Conservation (phyloP, 2,329 filamentous ascomycete species). For the Orbilia quercus region DNA sequence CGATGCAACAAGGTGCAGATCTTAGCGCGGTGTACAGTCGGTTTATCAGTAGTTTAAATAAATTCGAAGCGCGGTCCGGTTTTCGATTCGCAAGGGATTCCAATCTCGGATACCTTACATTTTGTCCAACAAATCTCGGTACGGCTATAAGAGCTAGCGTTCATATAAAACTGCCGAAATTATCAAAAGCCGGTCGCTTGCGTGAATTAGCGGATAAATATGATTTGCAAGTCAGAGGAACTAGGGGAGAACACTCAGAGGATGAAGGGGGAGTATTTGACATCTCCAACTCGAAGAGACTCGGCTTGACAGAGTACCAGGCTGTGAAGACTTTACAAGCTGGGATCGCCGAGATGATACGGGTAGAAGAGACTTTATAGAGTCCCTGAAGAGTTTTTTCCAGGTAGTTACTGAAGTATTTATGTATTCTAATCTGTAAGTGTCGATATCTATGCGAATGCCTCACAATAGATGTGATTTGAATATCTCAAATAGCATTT, state of each 20-base stretch:
- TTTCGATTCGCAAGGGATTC: not conserved
- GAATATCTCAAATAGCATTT: too few relatives aligned
- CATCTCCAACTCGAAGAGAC: constrained; percentile 4
- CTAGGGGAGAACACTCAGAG: constrained; percentile 2
- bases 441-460: too few relatives aligned
- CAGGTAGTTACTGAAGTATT: too few relatives aligned
- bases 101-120: constrained; percentile 7
- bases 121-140: constrained; percentile 11
- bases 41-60: not conserved
- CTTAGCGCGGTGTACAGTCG: not conserved
- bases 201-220: not conserved
- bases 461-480: too few relatives aligned
- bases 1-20: constrained; percentile 10
- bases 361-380: too few relatives aligned
- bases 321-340: constrained; percentile 7
- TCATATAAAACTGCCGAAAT: constrained; percentile 10
- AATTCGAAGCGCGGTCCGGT: not conserved
- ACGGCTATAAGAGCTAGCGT: constrained; percentile 8
- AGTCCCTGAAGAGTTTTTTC: too few relatives aligned
- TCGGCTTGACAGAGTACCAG: constrained; percentile 8
- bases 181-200: not conserved
- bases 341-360: not conserved
- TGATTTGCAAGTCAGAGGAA: constrained; percentile 7
- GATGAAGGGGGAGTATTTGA: constrained; percentile 5
- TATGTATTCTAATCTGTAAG: too few relatives aligned